These are phyloP conservation scores for Kwoniella shivajii DNA, from an alignment of 1,284 basidiomycete genomes.

Conservation along the genomic window DNA sequence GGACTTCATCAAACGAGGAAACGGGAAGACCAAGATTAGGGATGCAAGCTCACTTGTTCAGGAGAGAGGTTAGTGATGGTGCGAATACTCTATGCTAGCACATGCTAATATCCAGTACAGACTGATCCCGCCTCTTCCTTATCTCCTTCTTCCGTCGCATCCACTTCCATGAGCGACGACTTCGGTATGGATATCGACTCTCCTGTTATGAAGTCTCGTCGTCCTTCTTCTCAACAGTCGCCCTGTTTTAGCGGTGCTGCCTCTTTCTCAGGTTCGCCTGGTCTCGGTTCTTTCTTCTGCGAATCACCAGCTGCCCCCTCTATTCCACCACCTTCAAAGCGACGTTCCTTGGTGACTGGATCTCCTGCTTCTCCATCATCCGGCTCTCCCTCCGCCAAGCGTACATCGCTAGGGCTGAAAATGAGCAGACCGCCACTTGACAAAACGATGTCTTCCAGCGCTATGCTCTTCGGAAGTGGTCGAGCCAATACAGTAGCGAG, in stretches of 20 bases:
- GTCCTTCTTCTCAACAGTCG: constrained; percentile 24
- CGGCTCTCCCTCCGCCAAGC: constrained; percentile 48
- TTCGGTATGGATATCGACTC: constrained; percentile 50
- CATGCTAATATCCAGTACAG: constrained; percentile 9
- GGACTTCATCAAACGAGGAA: constrained; percentile 44
- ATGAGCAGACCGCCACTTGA: constrained; percentile 27
- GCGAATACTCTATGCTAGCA: not conserved
- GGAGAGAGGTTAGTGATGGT: constrained; percentile 35
- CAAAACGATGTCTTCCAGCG: constrained; percentile 39
- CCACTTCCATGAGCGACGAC: constrained; percentile 14
- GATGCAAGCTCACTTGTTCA: constrained; percentile 31
- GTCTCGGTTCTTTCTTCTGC: constrained; percentile 50
- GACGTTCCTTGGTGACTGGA: constrained; percentile 36
- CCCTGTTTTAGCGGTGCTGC: constrained; percentile 25
- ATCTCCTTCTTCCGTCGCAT: constrained; percentile 13
- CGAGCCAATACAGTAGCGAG: constrained; percentile 28
- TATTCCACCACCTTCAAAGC: constrained; percentile 32
- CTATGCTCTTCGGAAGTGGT: constrained; percentile 36
- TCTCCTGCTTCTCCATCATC: constrained; percentile 48
- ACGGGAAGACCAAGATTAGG: constrained; percentile 26
- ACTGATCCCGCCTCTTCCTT: constrained; percentile 24
- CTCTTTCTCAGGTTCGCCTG: constrained; percentile 39
- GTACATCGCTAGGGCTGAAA: constrained; percentile 37
- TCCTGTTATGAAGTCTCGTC: constrained; percentile 23
- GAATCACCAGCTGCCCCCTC: constrained; percentile 43